Percentiles rank a stretch among this genome's conserved stretches.
These are phyloP conservation scores for Phellopilus nigrolimitatus DNA, from an alignment of 1,284 basidiomycete species.

Conservation along the genomic window DNA sequence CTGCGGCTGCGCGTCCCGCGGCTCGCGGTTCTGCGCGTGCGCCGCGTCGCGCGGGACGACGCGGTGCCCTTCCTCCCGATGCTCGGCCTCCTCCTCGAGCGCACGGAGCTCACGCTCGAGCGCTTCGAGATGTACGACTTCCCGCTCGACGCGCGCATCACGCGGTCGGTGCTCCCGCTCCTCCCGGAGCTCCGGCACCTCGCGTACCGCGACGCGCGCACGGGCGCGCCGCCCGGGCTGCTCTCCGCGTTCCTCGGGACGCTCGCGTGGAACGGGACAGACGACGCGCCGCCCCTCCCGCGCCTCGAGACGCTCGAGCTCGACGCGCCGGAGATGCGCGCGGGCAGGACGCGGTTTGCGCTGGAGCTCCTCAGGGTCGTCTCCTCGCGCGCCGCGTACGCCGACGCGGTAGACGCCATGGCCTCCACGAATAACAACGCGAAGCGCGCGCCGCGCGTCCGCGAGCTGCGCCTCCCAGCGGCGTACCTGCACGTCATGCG, in stretches of 20 bases:
- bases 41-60: conserved; percentile 2
- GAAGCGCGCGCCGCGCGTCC: background rate
- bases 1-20: background rate
- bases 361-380: background rate
- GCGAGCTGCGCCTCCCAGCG: background rate
- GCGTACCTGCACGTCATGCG: conserved; percentile 2
- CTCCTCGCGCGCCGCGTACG: background rate
- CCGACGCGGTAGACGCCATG: background rate
- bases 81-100: background rate
- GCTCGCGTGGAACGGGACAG: background rate
- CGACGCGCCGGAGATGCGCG: conserved; percentile 1
- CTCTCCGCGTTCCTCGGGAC: background rate
- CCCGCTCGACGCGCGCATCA: background rate
- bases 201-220: conserved; percentile 3
- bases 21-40: conserved; percentile 2
- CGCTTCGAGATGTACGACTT: conserved; percentile 6
- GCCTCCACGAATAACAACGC: background rate
- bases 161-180: background rate
- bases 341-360: background rate
- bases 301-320: conserved; percentile 1
- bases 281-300: background rate
- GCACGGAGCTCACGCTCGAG: background rate
- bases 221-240: background rate
- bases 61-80: background rate
- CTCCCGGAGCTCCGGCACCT: background rate